These are phyloP conservation scores for Fonsecaea multimorphosa DNA, from an alignment of 2,329 filamentous ascomycete species.

Conservation along the genomic window DNA sequence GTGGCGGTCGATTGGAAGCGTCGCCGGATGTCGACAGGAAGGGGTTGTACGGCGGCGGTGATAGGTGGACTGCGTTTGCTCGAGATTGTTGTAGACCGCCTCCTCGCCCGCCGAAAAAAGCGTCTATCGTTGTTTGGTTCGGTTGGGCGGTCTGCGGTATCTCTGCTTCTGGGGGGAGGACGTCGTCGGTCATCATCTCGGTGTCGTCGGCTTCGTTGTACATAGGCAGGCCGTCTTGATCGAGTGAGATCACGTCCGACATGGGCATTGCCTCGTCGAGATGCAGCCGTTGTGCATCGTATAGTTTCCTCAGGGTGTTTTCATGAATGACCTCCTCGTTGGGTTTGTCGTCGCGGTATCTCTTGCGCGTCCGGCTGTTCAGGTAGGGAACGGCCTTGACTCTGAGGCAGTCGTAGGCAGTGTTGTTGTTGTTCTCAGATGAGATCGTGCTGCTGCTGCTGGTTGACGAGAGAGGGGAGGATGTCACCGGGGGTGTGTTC, in stretches of 20 bases:
- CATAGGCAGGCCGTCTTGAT: neutral
- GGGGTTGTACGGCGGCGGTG: neutral
- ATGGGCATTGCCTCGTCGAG: slow-evolving; percentile 32
- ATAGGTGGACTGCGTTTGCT: neutral
- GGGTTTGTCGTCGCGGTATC: slow-evolving; percentile 64
- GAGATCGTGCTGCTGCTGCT: slow-evolving; percentile 2
- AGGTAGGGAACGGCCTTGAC: slow-evolving; percentile 47
- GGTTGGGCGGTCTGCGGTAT: slow-evolving; percentile 16
- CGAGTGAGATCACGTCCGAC: slow-evolving; percentile 20
- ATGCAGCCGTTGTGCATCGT: slow-evolving; percentile 36
- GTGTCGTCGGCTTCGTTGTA: slow-evolving; percentile 22
- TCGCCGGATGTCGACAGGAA: neutral
- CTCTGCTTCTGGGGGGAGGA: slow-evolving; percentile 2
- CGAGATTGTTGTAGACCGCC: neutral
- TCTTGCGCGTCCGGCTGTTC: slow-evolving; percentile 64
- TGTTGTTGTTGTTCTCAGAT: neutral
- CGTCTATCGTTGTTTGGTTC: slow-evolving; percentile 32
- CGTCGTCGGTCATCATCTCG: slow-evolving; percentile 31
- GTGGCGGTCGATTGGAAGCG: neutral
- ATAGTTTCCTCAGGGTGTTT: slow-evolving; percentile 37
- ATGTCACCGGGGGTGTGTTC: slow-evolving; percentile 20
- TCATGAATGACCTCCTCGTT: slow-evolving; percentile 57
- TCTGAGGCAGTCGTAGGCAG: slow-evolving; percentile 15
- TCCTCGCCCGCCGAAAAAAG: slow-evolving; percentile 30
- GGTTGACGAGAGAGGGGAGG: slow-evolving; percentile 21